Evolutionary conservation across 345 rosid species (phyloP), one percentile per base, ranked within the genome.

Genomic region (Aquilaria malaccensis): DNA sequence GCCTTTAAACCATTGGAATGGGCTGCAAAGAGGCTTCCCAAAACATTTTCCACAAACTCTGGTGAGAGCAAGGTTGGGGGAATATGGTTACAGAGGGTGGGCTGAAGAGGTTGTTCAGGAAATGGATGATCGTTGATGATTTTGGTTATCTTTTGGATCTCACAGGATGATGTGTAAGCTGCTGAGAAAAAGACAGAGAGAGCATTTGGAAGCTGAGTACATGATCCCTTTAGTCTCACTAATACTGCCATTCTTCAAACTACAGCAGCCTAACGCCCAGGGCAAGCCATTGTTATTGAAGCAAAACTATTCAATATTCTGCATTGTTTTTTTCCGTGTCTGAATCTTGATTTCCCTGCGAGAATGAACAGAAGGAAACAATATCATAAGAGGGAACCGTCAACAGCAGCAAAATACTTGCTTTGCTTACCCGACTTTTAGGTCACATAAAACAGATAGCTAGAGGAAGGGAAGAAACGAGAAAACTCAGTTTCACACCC

Each of bases 1-100:
- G 96, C 97, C 72, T 93, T 93, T 12, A 93, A 83, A 33, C 97
- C 97, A 59, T 89, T 93, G 56, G 88, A 81, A 58, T 93, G 97
- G 7, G 96, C 81, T 9, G 89, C 91, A 62, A 93, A 93, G 65
- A 93, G 91, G 52, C 81, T 82, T 59, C 97, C 97, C 13, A 93
- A 97, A 51, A 87, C 83, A 47, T 77, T 71, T 46, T 91, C 94
- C 9, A 83, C 83, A 11, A 81, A 70, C 33, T 37, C 33, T 0
- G 72, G 30, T 31, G 96, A 79, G 10, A 87, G 74, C 15, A 72
- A 13, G 0, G 62, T 14, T 0, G 71, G 67, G 1, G 81, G 80
- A 61, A 86, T 60, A 50, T 77, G 81, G 29, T 69, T 69, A 14
- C 62, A 45, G 51, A 92, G 76, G 43, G 69, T 61, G 10, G 86